phyloP scores from a whole-genome alignment of 306 rosid genomes.

The Casuarina equisetifolia region DNA sequence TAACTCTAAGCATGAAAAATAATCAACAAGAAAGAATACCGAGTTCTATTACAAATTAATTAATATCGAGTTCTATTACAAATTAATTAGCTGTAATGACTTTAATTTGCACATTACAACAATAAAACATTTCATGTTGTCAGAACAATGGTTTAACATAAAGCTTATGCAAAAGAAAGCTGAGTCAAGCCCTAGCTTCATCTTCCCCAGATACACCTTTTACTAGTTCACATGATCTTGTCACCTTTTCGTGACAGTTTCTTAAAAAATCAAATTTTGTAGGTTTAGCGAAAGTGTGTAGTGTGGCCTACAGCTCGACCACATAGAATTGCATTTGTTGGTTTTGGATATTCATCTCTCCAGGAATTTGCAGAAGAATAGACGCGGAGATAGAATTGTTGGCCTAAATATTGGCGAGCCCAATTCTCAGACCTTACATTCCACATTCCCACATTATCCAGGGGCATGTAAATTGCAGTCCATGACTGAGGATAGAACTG shows the following conservation, averaged over 20 bases:
- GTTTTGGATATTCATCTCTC: constrained; percentile 84
- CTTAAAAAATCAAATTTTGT: background rate
- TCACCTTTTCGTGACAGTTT: constrained; percentile 23
- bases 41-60: too few species aligned
- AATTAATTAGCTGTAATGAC: too few species aligned
- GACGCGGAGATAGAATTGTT: constrained; percentile 78
- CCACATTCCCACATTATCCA: constrained; percentile 97
- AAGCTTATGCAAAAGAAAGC: background rate
- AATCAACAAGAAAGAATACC: too few species aligned
- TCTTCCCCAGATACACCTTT: constrained; percentile 1
- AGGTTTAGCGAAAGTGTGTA: constrained; percentile 24
- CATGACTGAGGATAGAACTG: constrained; percentile 86
- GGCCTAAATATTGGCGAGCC: constrained; percentile 79
- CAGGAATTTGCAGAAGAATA: constrained; percentile 71
- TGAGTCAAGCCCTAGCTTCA: constrained; percentile 32
- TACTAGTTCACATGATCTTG: constrained; percentile 1
- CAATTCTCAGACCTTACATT: constrained; percentile 81
- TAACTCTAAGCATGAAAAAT: too few species aligned
- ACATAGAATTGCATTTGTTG: constrained; percentile 65
- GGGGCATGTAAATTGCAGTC: constrained; percentile 80
- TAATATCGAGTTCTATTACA: too few species aligned
- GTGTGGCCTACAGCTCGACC: constrained; percentile 60
- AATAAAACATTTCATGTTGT: too few species aligned
- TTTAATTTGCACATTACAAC: too few species aligned
- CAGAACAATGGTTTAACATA: too few species aligned